Evolutionary conservation across 305 asterid species (phyloP).

Genomic region (Fraxinus paxiana): DNA sequence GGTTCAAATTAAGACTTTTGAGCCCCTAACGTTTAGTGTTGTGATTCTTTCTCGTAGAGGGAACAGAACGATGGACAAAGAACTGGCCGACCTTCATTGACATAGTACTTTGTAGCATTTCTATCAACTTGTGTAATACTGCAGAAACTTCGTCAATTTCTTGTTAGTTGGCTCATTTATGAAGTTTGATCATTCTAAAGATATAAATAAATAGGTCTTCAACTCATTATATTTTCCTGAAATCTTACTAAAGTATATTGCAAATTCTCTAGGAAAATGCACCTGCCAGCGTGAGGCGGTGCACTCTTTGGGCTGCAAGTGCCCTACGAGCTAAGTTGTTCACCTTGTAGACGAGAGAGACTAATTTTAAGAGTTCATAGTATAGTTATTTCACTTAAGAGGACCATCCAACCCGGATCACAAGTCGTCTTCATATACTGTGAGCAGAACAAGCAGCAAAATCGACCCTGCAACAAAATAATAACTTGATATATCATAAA

Average conservation of each 20-base stretch:
- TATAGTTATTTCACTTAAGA: no score
- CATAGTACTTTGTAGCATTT: not conserved
- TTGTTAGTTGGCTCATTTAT: not conserved
- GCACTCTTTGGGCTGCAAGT: not conserved
- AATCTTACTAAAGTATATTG: not conserved
- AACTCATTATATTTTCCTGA: not conserved
- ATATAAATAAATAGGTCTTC: not conserved
- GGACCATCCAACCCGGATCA: no score
- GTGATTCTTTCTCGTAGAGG: not conserved
- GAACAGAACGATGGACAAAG: not conserved
- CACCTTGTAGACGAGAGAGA: no score
- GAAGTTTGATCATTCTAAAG: not conserved
- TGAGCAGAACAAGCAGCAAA: not conserved
- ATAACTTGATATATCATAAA: not conserved
- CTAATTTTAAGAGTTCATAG: no score
- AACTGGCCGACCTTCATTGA: not conserved
- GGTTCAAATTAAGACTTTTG: not conserved
- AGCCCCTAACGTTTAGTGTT: not conserved
- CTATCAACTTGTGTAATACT: not conserved
- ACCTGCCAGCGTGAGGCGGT: not conserved
- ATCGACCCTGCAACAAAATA: not conserved
- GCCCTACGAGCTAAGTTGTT: not conserved
- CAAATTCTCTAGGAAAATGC: no score
- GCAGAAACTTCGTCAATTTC: not conserved
- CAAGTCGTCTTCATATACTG: not conserved